Evolutionary conservation across 371 early-diverging fungal species (phyloP).

Genomic region (Mortierella sp.): DNA sequence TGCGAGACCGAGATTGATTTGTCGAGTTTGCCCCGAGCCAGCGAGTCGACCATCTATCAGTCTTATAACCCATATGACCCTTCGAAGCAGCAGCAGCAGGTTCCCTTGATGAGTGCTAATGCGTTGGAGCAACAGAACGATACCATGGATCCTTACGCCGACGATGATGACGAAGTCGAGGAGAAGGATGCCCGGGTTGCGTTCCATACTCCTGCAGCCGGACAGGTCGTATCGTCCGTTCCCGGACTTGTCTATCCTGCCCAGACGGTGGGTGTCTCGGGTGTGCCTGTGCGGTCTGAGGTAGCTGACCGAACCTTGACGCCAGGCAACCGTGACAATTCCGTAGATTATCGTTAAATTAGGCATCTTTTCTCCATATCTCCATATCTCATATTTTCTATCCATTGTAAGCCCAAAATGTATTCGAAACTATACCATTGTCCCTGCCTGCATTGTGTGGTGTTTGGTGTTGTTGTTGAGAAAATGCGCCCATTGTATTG

Average conservation of each 20-base stretch:
- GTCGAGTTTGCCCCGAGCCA: constrained; percentile 28
- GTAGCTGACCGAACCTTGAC: not conserved
- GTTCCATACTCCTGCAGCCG: not conserved
- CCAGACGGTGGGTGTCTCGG: constrained; percentile 6
- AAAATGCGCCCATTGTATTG: not conserved
- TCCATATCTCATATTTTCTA: no score
- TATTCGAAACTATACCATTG: not conserved
- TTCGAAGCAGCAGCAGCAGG: constrained; percentile 27
- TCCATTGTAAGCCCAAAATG: no score
- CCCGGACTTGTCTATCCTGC: not conserved
- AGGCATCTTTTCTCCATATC: no score
- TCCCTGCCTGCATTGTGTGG: not conserved
- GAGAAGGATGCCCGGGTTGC: constrained; percentile 13
- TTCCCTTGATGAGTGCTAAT: constrained; percentile 48
- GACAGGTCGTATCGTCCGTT: not conserved
- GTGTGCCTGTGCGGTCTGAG: not conserved
- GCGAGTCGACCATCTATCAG: constrained; percentile 23
- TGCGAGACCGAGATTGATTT: constrained; percentile 37
- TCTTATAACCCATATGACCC: constrained; percentile 27
- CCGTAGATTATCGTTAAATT: constrained; percentile 2
- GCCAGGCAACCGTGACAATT: not conserved
- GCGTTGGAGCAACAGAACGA: constrained; percentile 37
- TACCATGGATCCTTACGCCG: constrained; percentile 23
- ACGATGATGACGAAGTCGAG: constrained; percentile 16
- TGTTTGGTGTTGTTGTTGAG: not conserved